These are phyloP conservation scores for Hypholoma fasciculare DNA, from an alignment of 768 basidiomycete species.

Conservation along the genomic window DNA sequence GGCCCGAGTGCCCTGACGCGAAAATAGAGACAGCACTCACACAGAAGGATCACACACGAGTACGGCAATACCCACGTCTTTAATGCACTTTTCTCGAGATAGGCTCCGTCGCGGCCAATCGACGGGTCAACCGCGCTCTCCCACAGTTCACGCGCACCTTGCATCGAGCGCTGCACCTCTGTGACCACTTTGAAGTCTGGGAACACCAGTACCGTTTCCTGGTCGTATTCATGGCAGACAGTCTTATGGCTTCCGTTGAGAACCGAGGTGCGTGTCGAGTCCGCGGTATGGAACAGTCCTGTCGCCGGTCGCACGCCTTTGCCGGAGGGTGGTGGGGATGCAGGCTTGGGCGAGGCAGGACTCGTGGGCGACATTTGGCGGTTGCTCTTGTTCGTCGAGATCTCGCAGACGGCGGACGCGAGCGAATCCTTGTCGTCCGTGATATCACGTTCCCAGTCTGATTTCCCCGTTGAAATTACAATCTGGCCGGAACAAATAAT, in stretches of 20 bases:
- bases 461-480: slow-evolving; percentile 86
- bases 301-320: slow-evolving; percentile 35
- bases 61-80: slow-evolving; percentile 87
- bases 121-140: slow-evolving; percentile 59
- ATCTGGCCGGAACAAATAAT: slow-evolving; percentile 46
- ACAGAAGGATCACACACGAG: slow-evolving; percentile 85
- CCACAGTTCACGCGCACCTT: slow-evolving; percentile 75
- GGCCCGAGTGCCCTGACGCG: background rate
- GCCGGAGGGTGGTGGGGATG: slow-evolving; percentile 25
- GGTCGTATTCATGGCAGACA: slow-evolving; percentile 59
- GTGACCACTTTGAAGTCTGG: slow-evolving; percentile 89
- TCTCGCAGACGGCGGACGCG: slow-evolving; percentile 54
- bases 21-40: slow-evolving; percentile 45
- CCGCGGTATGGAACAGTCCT: slow-evolving; percentile 60
- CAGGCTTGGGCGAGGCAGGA: background rate
- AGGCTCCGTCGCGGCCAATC: slow-evolving; percentile 46
- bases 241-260: slow-evolving; percentile 84
- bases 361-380: slow-evolving; percentile 10
- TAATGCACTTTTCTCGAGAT: slow-evolving; percentile 44
- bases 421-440: slow-evolving; percentile 71
- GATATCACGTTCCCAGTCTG: slow-evolving; percentile 86
- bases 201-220: slow-evolving; percentile 83
- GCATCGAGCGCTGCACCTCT: slow-evolving; percentile 60
- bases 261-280: slow-evolving; percentile 62
- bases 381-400: slow-evolving; percentile 30